Base-by-base conservation (phyloP, 2,329 filamentous ascomycete species). In the Pseudodiploospora longispora region DNA sequence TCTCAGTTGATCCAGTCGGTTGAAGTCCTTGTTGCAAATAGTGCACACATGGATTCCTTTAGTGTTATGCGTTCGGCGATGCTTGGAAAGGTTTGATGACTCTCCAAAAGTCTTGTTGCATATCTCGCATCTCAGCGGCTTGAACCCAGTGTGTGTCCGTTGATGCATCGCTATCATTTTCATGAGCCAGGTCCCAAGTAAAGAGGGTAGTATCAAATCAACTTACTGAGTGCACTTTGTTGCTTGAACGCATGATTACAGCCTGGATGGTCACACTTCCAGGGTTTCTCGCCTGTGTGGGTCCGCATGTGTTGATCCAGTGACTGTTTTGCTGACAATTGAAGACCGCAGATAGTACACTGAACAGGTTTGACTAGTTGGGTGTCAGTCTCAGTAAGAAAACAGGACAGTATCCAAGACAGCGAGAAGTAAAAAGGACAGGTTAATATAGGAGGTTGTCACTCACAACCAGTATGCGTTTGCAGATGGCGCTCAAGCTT, bases 401-500 rank as follows among this genome's bases (percentile, higher is more conserved):
- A 27, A 29, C 28, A 38, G 27, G 12, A 36, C 6, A 10, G 10
- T 39, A 37, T 37, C 28, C 19, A 19, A 3, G 19, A 19, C 2
- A 19, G 19, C 19, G 19, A 19, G 3, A 19, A 19, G 19, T 19
- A 19, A 19, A 19, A 19, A 19, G 19, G 19, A 19, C 19, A 19
- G 19, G 19, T 19, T 19, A 19, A 19, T 19, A 19, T 19, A 3
- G 19, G 19, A 19, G 19, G 19, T 30, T 5, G 4, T 30, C 12
- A 67, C 77, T 67, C 63, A 80, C 77, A 76, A 41, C 77, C 77
- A 10, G 80, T 83, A 56, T 84, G 80, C 3, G 75, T 78, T 52
- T 82, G 78, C 60, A 83, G 71, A 54, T 84, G 80, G 37, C 80
- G 68, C 50, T 82, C 78, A 12, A 83, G 66, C 55, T 84, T 83